Base-by-base conservation (phyloP, 176 grass and related monocot genomes). In the Cymbopogon citratus region DNA sequence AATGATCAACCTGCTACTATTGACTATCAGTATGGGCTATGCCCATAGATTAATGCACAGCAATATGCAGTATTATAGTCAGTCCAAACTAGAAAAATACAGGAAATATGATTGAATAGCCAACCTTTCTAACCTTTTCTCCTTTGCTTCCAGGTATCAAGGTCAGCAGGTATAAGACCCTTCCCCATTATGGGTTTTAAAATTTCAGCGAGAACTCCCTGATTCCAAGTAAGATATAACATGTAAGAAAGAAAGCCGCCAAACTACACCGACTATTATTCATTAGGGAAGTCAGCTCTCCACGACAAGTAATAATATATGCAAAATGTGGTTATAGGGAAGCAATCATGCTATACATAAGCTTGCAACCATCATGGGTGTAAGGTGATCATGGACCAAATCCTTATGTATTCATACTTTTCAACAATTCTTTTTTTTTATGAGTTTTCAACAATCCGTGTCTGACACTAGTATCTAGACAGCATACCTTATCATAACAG, bases 161-260 rank as follows among this genome's bases (percentile, higher is more conserved):
- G 90, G 80, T 98, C 95, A 69, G 95, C 95, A 77, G 95, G 95
- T 83, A 98, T 94, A 83, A 98, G 95, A 81, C 92, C 95, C 86
- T 94, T 98, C 16, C 95, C 95, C 95, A 98, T 98, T 82, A 98
- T 98, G 38, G 95, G 95, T 92, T 98, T 89, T 83, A 98, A 78
- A 85, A 98, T 98, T 90, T 98, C 95, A 80, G 95, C 92, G 16
- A 98, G 88, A 81, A 98, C 95, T 77, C 95, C 95, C 95, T 94
- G 66, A 63, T 62, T 81, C 75, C 34, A 88, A 63, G 85, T 80
- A 85, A 85, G 38, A 83, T 75, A 48, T 81, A 26, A 0, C 12
- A 56, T 39, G 75, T 84, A 64, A 91, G 75, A 74, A 74, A 73
- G 24, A n/a, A 88, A 88, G 34, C 1, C 54, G 43, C 9, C 21